A percentile compares a stretch with the other conserved stretches of the same genome.
These are phyloP conservation scores for Aspergillus nomiae DNA, from an alignment of 2,329 filamentous ascomycete species.

Conservation along the genomic window DNA sequence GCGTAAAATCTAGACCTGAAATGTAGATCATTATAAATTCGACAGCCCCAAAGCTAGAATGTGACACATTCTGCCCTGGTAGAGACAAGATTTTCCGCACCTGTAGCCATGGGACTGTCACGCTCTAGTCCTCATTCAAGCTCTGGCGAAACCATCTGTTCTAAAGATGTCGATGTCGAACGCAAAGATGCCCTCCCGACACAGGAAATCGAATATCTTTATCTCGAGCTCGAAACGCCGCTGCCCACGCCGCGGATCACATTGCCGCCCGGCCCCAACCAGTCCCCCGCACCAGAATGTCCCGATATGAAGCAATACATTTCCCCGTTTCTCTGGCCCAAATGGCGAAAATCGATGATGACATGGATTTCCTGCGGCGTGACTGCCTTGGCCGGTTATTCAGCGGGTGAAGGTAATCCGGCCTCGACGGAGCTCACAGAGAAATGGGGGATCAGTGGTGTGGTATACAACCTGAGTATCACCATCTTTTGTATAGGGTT, in stretches of 20 bases:
- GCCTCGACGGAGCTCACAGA: conserved; percentile 65
- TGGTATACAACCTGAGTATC: conserved; percentile 73
- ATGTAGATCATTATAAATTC: neutral
- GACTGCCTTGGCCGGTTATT: conserved; percentile 76
- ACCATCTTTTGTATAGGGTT: conserved; percentile 83
- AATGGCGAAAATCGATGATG: conserved; percentile 67
- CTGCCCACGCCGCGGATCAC: conserved; percentile 50
- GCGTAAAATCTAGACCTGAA: neutral
- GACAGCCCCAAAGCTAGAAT: neutral
- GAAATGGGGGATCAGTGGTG: conserved; percentile 65
- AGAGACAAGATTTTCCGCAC: neutral
- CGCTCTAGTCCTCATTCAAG: neutral
- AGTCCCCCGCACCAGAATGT: conserved; percentile 52
- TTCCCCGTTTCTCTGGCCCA: conserved; percentile 74
- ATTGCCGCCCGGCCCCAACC: conserved; percentile 30
- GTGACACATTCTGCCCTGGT: neutral
- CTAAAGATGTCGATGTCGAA: neutral
- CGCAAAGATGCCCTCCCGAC: neutral
- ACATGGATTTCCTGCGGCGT: conserved; percentile 74
- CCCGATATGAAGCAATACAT: conserved; percentile 68
- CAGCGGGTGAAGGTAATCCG: conserved; percentile 78
- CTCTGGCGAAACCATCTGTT: conserved; percentile 7
- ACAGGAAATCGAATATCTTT: conserved; percentile 55
- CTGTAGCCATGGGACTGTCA: neutral
- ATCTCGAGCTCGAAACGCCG: conserved; percentile 64